phyloP scores from a whole-genome alignment of 805 yeast genomes.

The Yarrowia sp. region DNA sequence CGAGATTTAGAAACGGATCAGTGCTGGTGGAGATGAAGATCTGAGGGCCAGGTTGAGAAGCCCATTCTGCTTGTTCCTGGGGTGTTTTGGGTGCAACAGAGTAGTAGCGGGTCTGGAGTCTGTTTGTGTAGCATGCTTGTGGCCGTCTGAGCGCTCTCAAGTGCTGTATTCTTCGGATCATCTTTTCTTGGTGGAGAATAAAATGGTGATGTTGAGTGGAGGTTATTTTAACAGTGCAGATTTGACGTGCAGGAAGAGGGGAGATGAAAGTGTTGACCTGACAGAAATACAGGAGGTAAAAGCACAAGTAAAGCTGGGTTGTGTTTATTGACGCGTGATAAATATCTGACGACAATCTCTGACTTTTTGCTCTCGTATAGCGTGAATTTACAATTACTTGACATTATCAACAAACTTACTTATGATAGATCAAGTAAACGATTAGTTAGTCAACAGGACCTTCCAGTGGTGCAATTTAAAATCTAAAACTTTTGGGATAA shows the following conservation, averaged over 20 bases:
- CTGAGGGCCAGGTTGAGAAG: slow-evolving; percentile 52
- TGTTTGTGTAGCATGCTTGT: not conserved
- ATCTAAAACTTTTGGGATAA: too few relatives aligned
- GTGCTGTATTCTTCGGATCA: slow-evolving; percentile 25
- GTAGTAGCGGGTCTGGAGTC: not conserved
- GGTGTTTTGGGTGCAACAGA: not conserved
- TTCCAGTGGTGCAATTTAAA: too few relatives aligned
- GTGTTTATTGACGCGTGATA: too few relatives aligned
- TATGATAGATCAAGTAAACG: too few relatives aligned
- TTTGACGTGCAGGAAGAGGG: not conserved
- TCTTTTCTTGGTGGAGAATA: not conserved
- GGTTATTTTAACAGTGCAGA: slow-evolving; percentile 24
- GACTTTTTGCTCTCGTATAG: too few relatives aligned
- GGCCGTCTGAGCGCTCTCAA: slow-evolving; percentile 2
- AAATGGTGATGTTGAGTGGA: slow-evolving; percentile 28
- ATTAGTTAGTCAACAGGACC: too few relatives aligned
- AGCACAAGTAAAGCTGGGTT: too few relatives aligned
- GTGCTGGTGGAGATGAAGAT: slow-evolving; percentile 63
- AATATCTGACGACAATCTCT: too few relatives aligned
- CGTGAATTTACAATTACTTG: too few relatives aligned
- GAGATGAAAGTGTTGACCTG: not conserved
- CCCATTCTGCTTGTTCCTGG: too few relatives aligned
- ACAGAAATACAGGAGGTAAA: too few relatives aligned
- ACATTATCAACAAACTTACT: too few relatives aligned
- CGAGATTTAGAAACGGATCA: slow-evolving; percentile 78